Conservation (phyloP, 2,329 filamentous ascomycete genomes). For the Clonostachys chloroleuca region DNA sequence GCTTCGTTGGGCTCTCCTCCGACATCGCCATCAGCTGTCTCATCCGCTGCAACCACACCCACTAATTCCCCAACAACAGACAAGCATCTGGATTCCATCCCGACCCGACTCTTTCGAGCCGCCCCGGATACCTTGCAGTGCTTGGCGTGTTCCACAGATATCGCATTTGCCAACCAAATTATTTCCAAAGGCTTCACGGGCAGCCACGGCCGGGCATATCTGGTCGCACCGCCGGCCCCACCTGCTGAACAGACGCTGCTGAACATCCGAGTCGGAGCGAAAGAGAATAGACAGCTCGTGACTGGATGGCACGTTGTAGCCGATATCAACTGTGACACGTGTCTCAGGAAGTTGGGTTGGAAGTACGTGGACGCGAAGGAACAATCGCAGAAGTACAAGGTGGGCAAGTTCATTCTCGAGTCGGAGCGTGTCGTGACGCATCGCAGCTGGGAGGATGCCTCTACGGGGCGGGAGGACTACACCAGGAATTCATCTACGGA, state of each 20-base stretch:
- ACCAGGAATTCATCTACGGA: conserved; percentile 4
- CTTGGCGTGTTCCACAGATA: conserved; percentile 51
- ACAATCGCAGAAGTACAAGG: conserved; percentile 58
- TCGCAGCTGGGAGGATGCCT: conserved; percentile 42
- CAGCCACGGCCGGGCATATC: conserved; percentile 58
- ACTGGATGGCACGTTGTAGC: conserved; percentile 62
- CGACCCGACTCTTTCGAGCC: conserved; percentile 29
- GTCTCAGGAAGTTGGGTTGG: conserved; percentile 57
- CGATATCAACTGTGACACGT: conserved; percentile 55
- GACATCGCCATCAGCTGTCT: conserved; percentile 13
- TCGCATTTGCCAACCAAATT: conserved; percentile 58
- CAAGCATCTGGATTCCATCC: conserved; percentile 7
- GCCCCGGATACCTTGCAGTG: conserved; percentile 56
- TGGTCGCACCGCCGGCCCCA: conserved; percentile 38
- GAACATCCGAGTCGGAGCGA: conserved; percentile 51
- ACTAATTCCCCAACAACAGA: conserved; percentile 15
- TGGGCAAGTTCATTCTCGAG: conserved; percentile 66
- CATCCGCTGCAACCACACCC: conserved; percentile 18
- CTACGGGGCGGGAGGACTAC: not conserved
- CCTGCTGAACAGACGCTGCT: conserved; percentile 27
- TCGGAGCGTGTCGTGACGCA: conserved; percentile 49
- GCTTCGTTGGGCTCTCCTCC: conserved; percentile 15
- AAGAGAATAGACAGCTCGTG: conserved; percentile 52
- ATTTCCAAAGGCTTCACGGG: conserved; percentile 64
- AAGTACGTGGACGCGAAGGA: conserved; percentile 64